Evolutionary conservation across 73 alveolate genomes (phyloP), one percentile per base, ranked within the genome.

Genomic region (Tetrahymena elliotti): DNA sequence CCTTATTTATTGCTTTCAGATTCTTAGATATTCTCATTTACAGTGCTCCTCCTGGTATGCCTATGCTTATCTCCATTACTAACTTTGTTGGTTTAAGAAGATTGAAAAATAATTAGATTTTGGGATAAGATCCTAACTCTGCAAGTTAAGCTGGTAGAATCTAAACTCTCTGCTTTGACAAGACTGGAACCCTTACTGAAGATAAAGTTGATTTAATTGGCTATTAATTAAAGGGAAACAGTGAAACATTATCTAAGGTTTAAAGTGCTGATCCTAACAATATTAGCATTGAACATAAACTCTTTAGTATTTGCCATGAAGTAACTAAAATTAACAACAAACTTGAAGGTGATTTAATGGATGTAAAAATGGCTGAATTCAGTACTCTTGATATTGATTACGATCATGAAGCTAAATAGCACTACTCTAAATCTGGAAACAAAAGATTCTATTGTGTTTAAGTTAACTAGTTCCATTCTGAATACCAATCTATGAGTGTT

Each of bases 101-200:
- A 93, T 82, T 93, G 41, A 93, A 93, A 93, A 54, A 39, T 24
- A 93, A 93, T 20, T 33, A 82, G 18, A 93, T 93, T 35, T 36
- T 93, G 33, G 96, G 96, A 52, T 37, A 92, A 11, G 52, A 93
- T 39, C 96, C 96, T 18, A 93, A 52, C 40, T 68, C 84, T 68
- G 88, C 93, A 68, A 68, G 84, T 68, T 82, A 93, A 93, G 93
- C 96, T 36, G 84, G 94, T 4, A 68, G 88, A 93, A 93, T 84
- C 7, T 92, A 93, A 10, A 53, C 93, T 22, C 82, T 93, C 34
- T 93, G 96, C 83, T 93, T 93, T 54, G 96, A 93, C 68, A 93
- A 93, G 38, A 93, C 96, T 36, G 96, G 96, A 7, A 93, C 96
- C 68, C 93, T 93, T 11, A 93, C 96, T 54, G 88, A 83, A 27